These are phyloP conservation scores for Ophiocordyceps unilateralis DNA, from an alignment of 2,329 filamentous ascomycete genomes.

Conservation along the genomic window DNA sequence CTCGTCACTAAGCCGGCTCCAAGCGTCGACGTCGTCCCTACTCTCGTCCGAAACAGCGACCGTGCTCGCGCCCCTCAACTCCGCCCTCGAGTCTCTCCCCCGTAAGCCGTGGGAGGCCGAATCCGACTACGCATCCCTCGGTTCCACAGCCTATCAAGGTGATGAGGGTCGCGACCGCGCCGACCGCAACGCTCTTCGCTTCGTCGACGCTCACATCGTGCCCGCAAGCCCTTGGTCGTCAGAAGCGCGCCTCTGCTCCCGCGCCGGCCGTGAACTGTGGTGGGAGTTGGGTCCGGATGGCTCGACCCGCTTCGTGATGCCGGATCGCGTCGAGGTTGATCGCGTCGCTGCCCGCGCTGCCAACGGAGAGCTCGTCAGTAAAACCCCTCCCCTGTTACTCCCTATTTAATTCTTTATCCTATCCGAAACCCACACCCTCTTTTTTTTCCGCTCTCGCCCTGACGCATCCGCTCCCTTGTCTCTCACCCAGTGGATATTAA, in stretches of 20 bases:
- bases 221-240: conserved; percentile 59
- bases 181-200: conserved; percentile 55
- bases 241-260: conserved; percentile 45
- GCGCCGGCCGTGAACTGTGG: conserved; percentile 51
- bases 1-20: conserved; percentile 61
- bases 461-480: neutral
- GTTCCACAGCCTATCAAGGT: conserved; percentile 59
- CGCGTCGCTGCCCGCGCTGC: conserved; percentile 57
- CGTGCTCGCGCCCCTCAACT: conserved; percentile 75
- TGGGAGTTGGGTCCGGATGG: conserved; percentile 55
- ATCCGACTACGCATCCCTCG: conserved; percentile 50
- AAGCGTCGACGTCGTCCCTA: conserved; percentile 41
- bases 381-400: neutral
- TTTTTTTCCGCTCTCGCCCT: neutral
- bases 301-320: conserved; percentile 52
- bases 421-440: neutral
- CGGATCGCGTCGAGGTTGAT: conserved; percentile 61
- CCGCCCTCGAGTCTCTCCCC: conserved; percentile 58
- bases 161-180: conserved; percentile 60
- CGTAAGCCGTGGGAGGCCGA: conserved; percentile 77
- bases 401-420: too few relatives aligned
- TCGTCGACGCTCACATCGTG: conserved; percentile 77
- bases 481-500: conserved; percentile 43
- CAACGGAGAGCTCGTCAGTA: conserved; percentile 64
- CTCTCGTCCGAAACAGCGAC: conserved; percentile 55